A percentile compares a stretch with the other conserved stretches of the same genome.
Conservation (phyloP, 2,329 filamentous ascomycete genomes). For the Pseudogymnoascus sp. region DNA sequence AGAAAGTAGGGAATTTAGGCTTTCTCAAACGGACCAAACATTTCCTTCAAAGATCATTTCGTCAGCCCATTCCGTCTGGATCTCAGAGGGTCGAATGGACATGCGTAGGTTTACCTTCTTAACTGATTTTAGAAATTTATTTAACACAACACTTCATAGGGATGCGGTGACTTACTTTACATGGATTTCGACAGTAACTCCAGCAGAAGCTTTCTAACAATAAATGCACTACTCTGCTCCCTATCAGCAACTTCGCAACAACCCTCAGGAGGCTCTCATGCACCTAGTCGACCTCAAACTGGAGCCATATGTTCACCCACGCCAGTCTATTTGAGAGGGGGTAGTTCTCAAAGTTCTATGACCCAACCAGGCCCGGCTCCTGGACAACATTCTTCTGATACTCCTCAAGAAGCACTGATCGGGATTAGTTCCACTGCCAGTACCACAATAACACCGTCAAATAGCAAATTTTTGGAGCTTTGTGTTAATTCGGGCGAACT, state of each 20-base stretch:
- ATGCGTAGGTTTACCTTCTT: neutral
- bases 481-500: neutral
- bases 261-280: neutral
- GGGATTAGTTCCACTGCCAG: neutral
- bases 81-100: neutral
- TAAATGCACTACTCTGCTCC: neutral
- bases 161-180: neutral
- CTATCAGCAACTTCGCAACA: neutral
- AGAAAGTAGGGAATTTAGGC: neutral
- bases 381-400: neutral
- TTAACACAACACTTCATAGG: neutral
- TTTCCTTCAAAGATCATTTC: neutral
- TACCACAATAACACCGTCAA: neutral
- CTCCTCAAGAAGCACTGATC: neutral
- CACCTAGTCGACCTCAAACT: neutral
- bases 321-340: neutral
- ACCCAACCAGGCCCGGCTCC: neutral
- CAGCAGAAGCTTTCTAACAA: neutral
- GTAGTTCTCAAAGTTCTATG: neutral
- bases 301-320: neutral
- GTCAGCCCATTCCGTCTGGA: neutral
- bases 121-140: neutral
- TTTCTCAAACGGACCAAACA: neutral
- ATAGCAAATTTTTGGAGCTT: neutral
- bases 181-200: neutral